These are phyloP conservation scores for Eremochloa ophiuroides DNA, from an alignment of 176 grass and related monocot genomes.

Conservation along the genomic window DNA sequence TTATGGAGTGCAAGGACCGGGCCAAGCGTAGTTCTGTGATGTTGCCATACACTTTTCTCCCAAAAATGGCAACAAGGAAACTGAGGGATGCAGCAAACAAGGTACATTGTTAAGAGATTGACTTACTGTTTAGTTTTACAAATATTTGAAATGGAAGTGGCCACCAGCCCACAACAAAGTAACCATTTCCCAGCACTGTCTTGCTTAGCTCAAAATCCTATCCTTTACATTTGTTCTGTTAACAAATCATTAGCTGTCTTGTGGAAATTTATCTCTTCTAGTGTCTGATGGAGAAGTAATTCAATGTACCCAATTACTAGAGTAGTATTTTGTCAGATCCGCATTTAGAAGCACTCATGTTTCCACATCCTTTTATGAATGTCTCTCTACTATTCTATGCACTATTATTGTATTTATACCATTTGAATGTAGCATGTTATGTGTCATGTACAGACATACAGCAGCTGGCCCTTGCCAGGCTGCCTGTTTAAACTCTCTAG, in stretches of 20 bases:
- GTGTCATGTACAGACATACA: conserved; percentile 1
- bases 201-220: conserved; percentile 17
- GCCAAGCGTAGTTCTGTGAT: conserved; percentile 73
- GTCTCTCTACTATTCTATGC: not conserved
- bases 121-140: not conserved
- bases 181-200: not conserved
- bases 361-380: conserved; percentile 9
- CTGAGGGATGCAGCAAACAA: conserved; percentile 60
- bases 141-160: conserved; percentile 5
- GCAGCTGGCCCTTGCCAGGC: not conserved
- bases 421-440: not conserved
- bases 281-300: conserved; percentile 4
- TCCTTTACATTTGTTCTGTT: not conserved
- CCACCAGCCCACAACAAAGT: not conserved
- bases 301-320: not conserved
- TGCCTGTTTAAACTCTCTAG: conserved; percentile 6
- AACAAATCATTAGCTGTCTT: not conserved
- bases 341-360: conserved; percentile 12
- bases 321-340: conserved; percentile 10
- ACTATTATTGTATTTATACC: not conserved
- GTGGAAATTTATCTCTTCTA: not conserved
- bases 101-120: conserved; percentile 44
- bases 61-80: conserved; percentile 73
- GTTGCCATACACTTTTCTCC: conserved; percentile 82
- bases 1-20: conserved; percentile 97